phyloP scores from a whole-genome alignment of 805 yeast genomes.

The Wickerhamiella australiensis region DNA sequence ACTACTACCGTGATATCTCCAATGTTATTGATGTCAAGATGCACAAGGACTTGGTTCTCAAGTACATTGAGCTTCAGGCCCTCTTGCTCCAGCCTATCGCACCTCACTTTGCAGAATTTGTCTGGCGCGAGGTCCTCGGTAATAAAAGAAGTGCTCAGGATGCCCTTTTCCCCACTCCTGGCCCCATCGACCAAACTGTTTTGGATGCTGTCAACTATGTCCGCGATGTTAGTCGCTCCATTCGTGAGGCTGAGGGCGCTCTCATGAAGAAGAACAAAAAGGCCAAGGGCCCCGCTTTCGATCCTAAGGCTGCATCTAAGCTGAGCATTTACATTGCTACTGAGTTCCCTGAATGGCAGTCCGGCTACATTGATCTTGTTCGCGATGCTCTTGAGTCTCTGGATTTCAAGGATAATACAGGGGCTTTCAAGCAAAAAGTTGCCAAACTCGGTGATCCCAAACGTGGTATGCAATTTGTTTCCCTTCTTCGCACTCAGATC shows the following conservation, averaged over 20 bases:
- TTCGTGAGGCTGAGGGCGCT: constrained; percentile 87
- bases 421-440: constrained; percentile 31
- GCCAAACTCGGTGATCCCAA: constrained; percentile 60
- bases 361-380: constrained; percentile 66
- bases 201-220: constrained; percentile 67
- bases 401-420: constrained; percentile 27
- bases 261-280: constrained; percentile 75
- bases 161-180: constrained; percentile 64
- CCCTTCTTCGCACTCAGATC: constrained; percentile 71
- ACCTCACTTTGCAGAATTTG: constrained; percentile 88
- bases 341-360: constrained; percentile 87
- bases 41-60: constrained; percentile 71
- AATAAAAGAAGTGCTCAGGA: constrained; percentile 55
- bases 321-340: constrained; percentile 63
- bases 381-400: constrained; percentile 47
- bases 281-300: constrained; percentile 64
- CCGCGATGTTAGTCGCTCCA: constrained; percentile 62
- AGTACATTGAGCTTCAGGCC: constrained; percentile 78
- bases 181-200: constrained; percentile 49
- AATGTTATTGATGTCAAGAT: constrained; percentile 37
- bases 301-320: constrained; percentile 57
- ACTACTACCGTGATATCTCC: constrained; percentile 81
- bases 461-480: constrained; percentile 96
- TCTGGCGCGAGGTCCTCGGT: constrained; percentile 71
- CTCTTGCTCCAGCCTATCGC: constrained; percentile 82